These are phyloP conservation scores for Exophiala sp. DNA, from an alignment of 2,329 filamentous ascomycete species.

Conservation along the genomic window DNA sequence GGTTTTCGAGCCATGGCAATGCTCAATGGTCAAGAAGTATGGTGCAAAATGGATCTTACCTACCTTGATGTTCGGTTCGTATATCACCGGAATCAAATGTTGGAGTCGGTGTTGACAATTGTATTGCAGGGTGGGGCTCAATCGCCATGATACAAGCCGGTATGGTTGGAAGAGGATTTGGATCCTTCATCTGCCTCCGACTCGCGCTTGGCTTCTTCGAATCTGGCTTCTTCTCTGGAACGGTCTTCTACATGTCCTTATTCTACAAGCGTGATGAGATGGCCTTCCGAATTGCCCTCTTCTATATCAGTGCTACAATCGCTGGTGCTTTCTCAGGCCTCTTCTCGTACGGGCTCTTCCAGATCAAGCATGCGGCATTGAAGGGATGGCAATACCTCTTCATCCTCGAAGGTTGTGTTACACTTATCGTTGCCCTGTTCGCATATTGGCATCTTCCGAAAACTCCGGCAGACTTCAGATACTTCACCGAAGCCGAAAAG, in stretches of 20 bases:
- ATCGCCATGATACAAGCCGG: conserved; percentile 31
- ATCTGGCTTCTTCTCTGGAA: conserved; percentile 14
- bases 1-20: too few relatives aligned
- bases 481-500: conserved; percentile 64
- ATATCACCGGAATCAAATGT: too few relatives aligned
- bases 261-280: conserved; percentile 72
- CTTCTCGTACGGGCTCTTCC: conserved; percentile 60
- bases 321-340: conserved; percentile 64
- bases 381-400: conserved; percentile 54
- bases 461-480: conserved; percentile 61
- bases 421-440: conserved; percentile 60
- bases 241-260: conserved; percentile 33
- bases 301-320: conserved; percentile 73
- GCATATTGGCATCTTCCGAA: conserved; percentile 67
- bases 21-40: too few relatives aligned
- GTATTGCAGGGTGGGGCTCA: conserved; percentile 31
- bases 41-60: too few relatives aligned
- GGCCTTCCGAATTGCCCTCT: conserved; percentile 66
- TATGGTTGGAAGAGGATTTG: background rate
- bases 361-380: conserved; percentile 49
- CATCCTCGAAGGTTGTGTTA: conserved; percentile 57
- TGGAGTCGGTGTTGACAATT: too few relatives aligned
- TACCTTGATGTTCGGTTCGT: too few relatives aligned
- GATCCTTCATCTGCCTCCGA: background rate
- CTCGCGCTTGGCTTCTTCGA: background rate